A percentile compares a stretch with the other conserved stretches of the same genome.
phyloP scores from a whole-genome alignment of 768 basidiomycete species.

The Boletus subcaerulescens region DNA sequence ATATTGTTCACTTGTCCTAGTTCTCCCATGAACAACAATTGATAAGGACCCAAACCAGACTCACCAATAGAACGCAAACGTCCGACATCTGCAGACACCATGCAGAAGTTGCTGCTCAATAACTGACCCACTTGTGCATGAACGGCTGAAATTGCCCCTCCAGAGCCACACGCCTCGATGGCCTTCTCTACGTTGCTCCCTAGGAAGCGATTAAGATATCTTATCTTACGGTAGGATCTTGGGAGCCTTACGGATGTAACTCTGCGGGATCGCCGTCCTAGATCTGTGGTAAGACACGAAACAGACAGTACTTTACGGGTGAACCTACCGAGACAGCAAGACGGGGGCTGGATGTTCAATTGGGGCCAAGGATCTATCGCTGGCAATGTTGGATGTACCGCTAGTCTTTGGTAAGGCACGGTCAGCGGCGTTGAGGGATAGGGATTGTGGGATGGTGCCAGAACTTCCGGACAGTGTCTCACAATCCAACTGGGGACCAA shows the following conservation, averaged over 20 bases:
- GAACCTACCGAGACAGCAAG: not conserved
- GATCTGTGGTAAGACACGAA: not conserved
- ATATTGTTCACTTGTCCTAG: constrained; percentile 33
- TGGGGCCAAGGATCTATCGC: not conserved
- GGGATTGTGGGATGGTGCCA: not conserved
- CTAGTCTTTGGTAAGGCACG: not conserved
- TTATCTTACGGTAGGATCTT: not conserved
- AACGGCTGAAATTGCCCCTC: not conserved
- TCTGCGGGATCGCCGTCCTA: constrained; percentile 32
- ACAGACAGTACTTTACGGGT: not conserved
- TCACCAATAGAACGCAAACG: not conserved
- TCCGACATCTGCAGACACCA: not conserved
- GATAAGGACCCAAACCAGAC: not conserved
- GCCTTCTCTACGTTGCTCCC: not conserved
- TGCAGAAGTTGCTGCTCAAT: not conserved
- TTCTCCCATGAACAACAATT: not conserved
- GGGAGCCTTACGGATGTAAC: constrained; percentile 28
- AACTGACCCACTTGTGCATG: not conserved
- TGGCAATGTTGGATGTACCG: not conserved
- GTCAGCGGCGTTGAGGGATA: not conserved
- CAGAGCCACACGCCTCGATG: not conserved
- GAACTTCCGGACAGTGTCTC: not conserved
- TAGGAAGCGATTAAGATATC: not conserved
- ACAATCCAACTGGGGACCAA: too few relatives aligned
- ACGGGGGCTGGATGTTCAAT: not conserved